These are phyloP conservation scores for Neophaeococcomyces aloes DNA, from an alignment of 2,329 filamentous ascomycete species.

Conservation along the genomic window DNA sequence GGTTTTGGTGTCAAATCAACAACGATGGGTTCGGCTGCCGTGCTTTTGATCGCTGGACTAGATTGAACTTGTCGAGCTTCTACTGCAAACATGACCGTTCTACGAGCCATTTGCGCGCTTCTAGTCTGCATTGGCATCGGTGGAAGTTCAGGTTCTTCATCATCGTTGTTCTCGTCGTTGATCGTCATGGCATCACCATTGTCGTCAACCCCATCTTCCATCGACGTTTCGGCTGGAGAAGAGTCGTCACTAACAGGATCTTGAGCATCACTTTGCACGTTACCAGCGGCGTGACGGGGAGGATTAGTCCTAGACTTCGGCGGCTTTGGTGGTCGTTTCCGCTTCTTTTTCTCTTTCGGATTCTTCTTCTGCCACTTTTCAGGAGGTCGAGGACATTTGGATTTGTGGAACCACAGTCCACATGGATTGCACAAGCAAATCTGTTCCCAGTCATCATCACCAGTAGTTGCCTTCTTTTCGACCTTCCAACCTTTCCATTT, in stretches of 20 bases:
- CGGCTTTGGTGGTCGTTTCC: constrained; percentile 22
- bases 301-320: constrained; percentile 27
- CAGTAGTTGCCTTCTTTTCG: constrained; percentile 57
- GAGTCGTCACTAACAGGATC: constrained; percentile 30
- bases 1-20: constrained; percentile 47
- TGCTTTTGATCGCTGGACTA: constrained; percentile 43
- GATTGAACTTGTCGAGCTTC: constrained; percentile 46
- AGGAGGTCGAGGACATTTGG: constrained; percentile 69
- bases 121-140: constrained; percentile 35
- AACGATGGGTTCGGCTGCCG: constrained; percentile 34
- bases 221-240: constrained; percentile 22
- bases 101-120: constrained; percentile 31
- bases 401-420: constrained; percentile 88
- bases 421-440: constrained; percentile 87
- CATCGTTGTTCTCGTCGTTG: constrained; percentile 26
- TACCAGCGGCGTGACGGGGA: constrained; percentile 22
- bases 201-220: constrained; percentile 19
- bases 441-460: constrained; percentile 59
- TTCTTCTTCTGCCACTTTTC: constrained; percentile 67
- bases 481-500: constrained; percentile 65
- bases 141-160: constrained; percentile 28
- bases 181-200: constrained; percentile 25
- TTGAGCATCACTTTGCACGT: constrained; percentile 14
- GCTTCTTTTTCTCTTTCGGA: constrained; percentile 32
- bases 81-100: constrained; percentile 6